Evolutionary conservation across 2,329 filamentous ascomycete species (phyloP).

Genomic region (Pseudogymnoascus sp.): DNA sequence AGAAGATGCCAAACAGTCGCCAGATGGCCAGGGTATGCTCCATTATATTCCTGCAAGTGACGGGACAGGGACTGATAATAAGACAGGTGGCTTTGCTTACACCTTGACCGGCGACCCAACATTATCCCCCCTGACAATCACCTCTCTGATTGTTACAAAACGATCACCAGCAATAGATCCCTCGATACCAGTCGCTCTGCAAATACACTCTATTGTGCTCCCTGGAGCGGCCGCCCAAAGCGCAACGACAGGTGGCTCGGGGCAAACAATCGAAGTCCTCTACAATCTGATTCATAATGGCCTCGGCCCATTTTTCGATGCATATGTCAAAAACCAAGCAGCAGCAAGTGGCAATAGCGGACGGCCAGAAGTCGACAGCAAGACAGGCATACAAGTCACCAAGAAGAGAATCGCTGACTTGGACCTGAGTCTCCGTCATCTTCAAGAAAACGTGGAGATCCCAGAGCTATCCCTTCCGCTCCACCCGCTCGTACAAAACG

Average conservation of each 20-base stretch:
- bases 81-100: conserved; percentile 44
- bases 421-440: conserved; percentile 77
- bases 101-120: conserved; percentile 74
- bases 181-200: conserved; percentile 68
- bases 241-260: conserved; percentile 59
- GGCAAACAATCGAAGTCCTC: conserved; percentile 67
- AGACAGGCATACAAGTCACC: conserved; percentile 91
- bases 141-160: conserved; percentile 85
- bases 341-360: conserved; percentile 55
- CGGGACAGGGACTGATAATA: conserved; percentile 22
- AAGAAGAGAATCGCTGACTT: conserved; percentile 96
- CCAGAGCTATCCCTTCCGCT: conserved; percentile 81
- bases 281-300: conserved; percentile 88
- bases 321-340: conserved; percentile 78
- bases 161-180: conserved; percentile 80
- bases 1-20: conserved; percentile 24
- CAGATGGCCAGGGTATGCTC: conserved; percentile 32
- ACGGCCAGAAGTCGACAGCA: conserved; percentile 76
- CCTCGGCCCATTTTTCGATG: conserved; percentile 93
- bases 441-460: conserved; percentile 97
- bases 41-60: neutral
- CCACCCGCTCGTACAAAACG: conserved; percentile 78
- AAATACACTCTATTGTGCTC: conserved; percentile 88
- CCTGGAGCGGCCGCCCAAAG: conserved; percentile 69
- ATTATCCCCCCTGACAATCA: conserved; percentile 67